A percentile compares a stretch with the other conserved stretches of the same genome.
Evolutionary conservation across 1,284 basidiomycete species (phyloP).

Genomic region (Rhodotorula sp.): DNA sequence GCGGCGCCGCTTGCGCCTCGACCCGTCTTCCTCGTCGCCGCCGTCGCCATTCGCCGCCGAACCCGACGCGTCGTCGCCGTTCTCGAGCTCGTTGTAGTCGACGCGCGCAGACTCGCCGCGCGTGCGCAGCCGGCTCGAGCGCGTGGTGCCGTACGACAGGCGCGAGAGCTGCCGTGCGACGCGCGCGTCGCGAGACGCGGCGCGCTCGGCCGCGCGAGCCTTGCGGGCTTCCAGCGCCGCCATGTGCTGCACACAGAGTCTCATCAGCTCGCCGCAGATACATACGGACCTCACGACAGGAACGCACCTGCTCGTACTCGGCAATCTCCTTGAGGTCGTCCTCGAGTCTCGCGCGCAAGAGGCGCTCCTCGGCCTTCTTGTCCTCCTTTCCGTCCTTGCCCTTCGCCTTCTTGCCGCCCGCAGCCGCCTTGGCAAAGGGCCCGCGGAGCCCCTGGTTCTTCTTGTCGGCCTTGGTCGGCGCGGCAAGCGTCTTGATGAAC

Average conservation of each 20-base stretch:
- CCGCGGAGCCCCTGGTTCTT: conserved; percentile 1
- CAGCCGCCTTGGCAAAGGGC: conserved; percentile 10
- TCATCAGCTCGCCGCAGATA: no score
- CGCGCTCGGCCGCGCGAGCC: conserved; percentile 19
- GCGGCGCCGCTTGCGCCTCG: conserved; percentile 10
- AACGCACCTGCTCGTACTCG: conserved; percentile 23
- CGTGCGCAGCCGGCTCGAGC: conserved; percentile 19
- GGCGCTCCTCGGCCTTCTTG: conserved; percentile 19
- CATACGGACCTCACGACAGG: no score
- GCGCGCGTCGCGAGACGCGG: conserved; percentile 16
- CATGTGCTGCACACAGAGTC: conserved; percentile 2
- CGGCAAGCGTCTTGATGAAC: conserved; percentile 19
- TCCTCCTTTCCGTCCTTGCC: conserved; percentile 14
- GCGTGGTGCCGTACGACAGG: conserved; percentile 7
- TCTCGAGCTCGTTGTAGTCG: conserved; percentile 18
- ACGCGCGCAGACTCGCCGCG: conserved; percentile 2
- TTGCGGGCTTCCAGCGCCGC: neutral
- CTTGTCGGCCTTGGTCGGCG: conserved; percentile 19
- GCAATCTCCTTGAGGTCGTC: conserved; percentile 7
- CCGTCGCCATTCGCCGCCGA: conserved; percentile 2
- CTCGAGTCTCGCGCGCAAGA: conserved; percentile 26
- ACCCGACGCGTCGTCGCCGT: neutral
- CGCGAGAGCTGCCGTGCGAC: conserved; percentile 10
- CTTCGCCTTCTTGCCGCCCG: conserved; percentile 9
- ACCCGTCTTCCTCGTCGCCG: neutral